Evolutionary conservation across 2,329 filamentous ascomycete species (phyloP), one percentile per base, ranked within the genome.

Genomic region (Pleomassaria siparia): DNA sequence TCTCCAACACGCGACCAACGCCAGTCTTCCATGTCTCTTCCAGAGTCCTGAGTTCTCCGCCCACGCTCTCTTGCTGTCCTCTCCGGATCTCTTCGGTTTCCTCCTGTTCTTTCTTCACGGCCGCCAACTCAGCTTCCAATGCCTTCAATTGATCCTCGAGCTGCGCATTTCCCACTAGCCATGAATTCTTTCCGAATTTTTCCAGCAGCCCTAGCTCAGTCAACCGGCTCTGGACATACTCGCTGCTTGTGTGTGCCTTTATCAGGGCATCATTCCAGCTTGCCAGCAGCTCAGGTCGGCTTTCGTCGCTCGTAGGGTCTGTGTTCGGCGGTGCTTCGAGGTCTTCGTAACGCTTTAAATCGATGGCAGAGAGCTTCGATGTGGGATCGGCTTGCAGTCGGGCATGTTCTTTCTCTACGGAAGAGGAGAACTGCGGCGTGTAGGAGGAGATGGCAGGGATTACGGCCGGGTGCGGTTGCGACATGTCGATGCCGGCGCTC

Each of bases 151-250:
- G 80, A 35, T 83, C 82, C 72, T 96, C 92, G 16, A 91, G 71
- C 57, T 88, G 84, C 59, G 86, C 83, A 71, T 99, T 99, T 5
- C 83, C 83, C 8, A 95, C 80, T 46, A 99, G 78, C 92, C 94
- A 97, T 9, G 89, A 87, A 70, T 96, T 96, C 73, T 89, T 89
- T 57, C 92, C 94, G 70, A 86, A 86, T 42, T 79, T 79, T 61
- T 94, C 88, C 16, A 96, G 81, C n/a, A 96, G 78, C 1, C 78
- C 75, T 15, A 96, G 81, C 70, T 86, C 83, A 35, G 79, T 77
- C 42, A 80, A 70, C 21, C 83, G 74, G 42, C 73, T 74, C 2
- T 76, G 71, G 18, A 87, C 73, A 64, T 87, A 85, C 3, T 80
- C 76, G 32, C 77, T 78, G 42, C 78, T 78, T 0, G 77, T 77